Base-by-base conservation (phyloP, 352 stramenopile species). In the Globisporangium irregulare region DNA sequence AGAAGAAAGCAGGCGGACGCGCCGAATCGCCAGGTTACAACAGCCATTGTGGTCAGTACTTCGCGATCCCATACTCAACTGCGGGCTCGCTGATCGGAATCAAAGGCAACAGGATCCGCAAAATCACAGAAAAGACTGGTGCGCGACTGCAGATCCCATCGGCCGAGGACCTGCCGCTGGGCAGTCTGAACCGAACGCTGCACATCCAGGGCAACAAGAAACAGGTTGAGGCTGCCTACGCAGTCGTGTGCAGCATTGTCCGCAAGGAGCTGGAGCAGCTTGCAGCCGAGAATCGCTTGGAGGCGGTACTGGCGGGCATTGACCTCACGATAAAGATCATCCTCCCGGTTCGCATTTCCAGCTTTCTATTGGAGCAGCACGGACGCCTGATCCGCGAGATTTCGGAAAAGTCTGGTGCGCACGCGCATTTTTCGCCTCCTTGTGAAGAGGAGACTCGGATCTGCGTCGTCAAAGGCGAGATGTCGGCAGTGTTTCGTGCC, bases 311-410 rank as follows among this genome's bases (percentile, higher is more conserved):
- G 10, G 34, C 34, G 36, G 25, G 14, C 14, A 14, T 27, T 38
- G 70, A 83, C 24, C 75, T 92, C 34, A 78, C 73, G 5, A 64
- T 92, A 14, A 85, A 89, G 55, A 66, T 81, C 18, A 48, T 92
- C 14, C 64, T 93, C 3, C 69, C 82, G 6, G 74, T 64, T 2
- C 73, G 73, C 4, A 82, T 89, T 25, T 81, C 72, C 65, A 68
- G 66, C 14, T 76, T 76, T n/a, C 71, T 93, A 62, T 62, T 93
- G 22, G 72, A 86, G 22, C 69, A 79, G 24, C 71, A 67, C 6
- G 84, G 82, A 10, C 74, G 74, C 24, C 66, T 90, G 6, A 81
- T 91, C n/a, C 78, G 72, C 4, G 81, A 89, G 60, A 82, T 93
- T 38, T 79, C 65, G 0, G 72, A 77, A 0, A 87, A 86, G 51